A percentile compares a stretch with the other conserved stretches of the same genome.
Evolutionary conservation across 1,139 yeast genomes (phyloP).

Genomic region (Geotrichum restrictum): DNA sequence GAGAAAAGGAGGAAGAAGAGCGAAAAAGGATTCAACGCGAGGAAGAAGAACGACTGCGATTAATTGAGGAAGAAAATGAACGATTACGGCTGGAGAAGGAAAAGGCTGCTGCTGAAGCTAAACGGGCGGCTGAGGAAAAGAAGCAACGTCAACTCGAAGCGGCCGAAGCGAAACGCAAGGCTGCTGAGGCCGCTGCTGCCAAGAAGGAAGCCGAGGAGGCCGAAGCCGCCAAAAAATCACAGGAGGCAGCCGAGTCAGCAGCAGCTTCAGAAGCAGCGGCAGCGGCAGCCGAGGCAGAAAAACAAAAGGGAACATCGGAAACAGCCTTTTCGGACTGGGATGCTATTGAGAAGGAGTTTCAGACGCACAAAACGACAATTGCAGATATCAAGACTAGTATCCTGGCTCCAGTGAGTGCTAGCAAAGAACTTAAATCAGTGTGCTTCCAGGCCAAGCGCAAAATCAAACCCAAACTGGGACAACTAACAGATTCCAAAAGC

Average conservation of each 20-base stretch:
- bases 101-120: slow-evolving; percentile 23
- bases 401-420: slow-evolving; percentile 30
- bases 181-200: slow-evolving; percentile 16
- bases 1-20: slow-evolving; percentile 26
- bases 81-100: slow-evolving; percentile 25
- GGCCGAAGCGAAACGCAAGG: slow-evolving; percentile 23
- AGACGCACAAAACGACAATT: slow-evolving; percentile 54
- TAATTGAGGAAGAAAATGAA: slow-evolving; percentile 24
- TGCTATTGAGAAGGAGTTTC: slow-evolving; percentile 47
- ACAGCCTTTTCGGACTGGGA: slow-evolving; percentile 39
- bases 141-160: slow-evolving; percentile 17
- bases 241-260: slow-evolving; percentile 24
- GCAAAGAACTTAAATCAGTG: slow-evolving; percentile 42
- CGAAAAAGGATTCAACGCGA: slow-evolving; percentile 23
- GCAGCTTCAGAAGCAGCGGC: slow-evolving; percentile 25
- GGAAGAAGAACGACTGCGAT: slow-evolving; percentile 26
- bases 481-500: slow-evolving; percentile 63
- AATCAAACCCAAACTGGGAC: slow-evolving; percentile 87
- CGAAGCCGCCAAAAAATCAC: slow-evolving; percentile 18
- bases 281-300: slow-evolving; percentile 19
- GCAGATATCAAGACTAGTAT: slow-evolving; percentile 56
- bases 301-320: slow-evolving; percentile 23
- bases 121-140: slow-evolving; percentile 23
- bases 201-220: slow-evolving; percentile 19
- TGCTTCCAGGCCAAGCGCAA: slow-evolving; percentile 53